phyloP scores from a whole-genome alignment of 805 yeast species.

The Sungouiella thailandica region DNA sequence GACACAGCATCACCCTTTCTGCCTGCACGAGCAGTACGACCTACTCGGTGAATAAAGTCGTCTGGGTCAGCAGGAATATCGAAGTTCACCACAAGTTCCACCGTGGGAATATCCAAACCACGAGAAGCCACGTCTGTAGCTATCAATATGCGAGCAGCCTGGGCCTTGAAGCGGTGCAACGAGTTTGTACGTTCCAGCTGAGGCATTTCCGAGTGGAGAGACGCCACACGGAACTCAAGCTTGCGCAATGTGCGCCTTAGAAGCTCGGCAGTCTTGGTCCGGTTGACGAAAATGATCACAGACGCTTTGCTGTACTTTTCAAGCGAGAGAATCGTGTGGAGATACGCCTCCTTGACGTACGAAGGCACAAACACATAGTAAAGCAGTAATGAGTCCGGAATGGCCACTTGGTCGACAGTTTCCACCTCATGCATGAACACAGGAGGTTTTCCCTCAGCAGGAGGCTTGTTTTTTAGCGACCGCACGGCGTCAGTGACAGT shows the following conservation, averaged over 20 bases:
- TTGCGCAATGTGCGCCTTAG: slow-evolving; percentile 70
- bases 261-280: slow-evolving; percentile 87
- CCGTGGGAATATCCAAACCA: slow-evolving; percentile 94
- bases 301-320: slow-evolving; percentile 61
- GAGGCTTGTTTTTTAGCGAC: slow-evolving; percentile 61
- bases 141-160: slow-evolving; percentile 85
- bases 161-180: slow-evolving; percentile 87
- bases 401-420: slow-evolving; percentile 66
- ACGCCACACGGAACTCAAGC: slow-evolving; percentile 76
- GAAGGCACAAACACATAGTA: slow-evolving; percentile 76
- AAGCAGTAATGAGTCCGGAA: slow-evolving; percentile 67
- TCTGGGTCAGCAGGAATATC: slow-evolving; percentile 96
- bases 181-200: slow-evolving; percentile 90
- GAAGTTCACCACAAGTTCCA: slow-evolving; percentile 82
- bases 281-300: slow-evolving; percentile 84
- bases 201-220: slow-evolving; percentile 92
- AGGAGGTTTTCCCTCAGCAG: slow-evolving; percentile 48
- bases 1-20: slow-evolving; percentile 79
- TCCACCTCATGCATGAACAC: slow-evolving; percentile 74
- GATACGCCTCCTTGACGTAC: slow-evolving; percentile 84
- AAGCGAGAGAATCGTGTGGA: slow-evolving; percentile 61
- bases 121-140: slow-evolving; percentile 98
- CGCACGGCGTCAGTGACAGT: slow-evolving; percentile 92
- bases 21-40: slow-evolving; percentile 99
- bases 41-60: slow-evolving; percentile 93